phyloP scores from a whole-genome alignment of 192 early-diverging fungal species.

The Backusella morwellensis region DNA sequence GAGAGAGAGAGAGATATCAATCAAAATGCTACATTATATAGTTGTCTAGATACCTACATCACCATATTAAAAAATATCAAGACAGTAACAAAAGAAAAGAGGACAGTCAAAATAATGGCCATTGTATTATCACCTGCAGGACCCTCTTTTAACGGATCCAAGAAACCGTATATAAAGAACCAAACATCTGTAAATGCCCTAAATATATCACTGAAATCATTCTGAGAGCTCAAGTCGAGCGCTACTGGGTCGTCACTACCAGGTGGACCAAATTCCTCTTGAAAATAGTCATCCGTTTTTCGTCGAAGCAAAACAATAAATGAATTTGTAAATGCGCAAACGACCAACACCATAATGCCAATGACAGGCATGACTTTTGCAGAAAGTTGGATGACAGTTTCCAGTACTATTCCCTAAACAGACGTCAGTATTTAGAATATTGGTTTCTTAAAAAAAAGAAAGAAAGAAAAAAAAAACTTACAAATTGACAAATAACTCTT shows the following conservation, averaged over 20 bases:
- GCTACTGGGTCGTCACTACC: background rate
- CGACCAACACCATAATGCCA: background rate
- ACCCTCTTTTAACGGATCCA: background rate
- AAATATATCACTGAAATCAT: background rate
- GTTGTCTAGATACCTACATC: background rate
- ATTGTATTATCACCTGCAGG: background rate
- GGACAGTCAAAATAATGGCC: background rate
- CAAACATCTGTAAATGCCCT: background rate
- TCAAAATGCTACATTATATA: background rate
- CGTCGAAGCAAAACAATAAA: constrained; percentile 9
- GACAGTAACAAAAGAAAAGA: constrained; percentile 3
- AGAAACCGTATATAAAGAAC: constrained; percentile 7
- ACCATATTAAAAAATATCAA: constrained; percentile 22
- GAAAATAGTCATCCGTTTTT: background rate
- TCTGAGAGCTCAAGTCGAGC: background rate
- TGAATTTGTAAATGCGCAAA: constrained; percentile 7
- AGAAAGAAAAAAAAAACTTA: background rate
- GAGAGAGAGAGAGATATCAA: background rate
- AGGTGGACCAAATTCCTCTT: background rate
- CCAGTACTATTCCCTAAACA: background rate
- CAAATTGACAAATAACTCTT: constrained; percentile 6
- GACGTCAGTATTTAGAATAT: no score
- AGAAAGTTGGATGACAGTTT: constrained; percentile 7
- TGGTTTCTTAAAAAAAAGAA: background rate
- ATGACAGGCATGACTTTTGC: constrained; percentile 6